Percentiles rank a stretch among this genome's conserved stretches.
Evolutionary conservation across 2,329 filamentous ascomycete species (phyloP).

Genomic region (Botrytis fragariae): DNA sequence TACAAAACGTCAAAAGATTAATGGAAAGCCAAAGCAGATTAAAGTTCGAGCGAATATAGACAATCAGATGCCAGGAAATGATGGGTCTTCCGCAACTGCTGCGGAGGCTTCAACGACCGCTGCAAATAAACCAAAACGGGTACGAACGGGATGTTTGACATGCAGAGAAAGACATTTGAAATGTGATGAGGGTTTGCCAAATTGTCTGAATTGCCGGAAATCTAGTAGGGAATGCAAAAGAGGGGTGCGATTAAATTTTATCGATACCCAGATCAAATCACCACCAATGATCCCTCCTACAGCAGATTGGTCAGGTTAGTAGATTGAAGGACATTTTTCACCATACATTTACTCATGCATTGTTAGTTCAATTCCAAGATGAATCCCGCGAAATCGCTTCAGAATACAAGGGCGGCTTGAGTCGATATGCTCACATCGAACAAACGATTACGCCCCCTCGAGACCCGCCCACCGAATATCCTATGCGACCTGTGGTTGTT

Average conservation of each 20-base stretch:
- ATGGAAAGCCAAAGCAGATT: constrained; percentile 21
- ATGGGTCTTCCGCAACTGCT: constrained; percentile 23
- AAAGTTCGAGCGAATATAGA: constrained; percentile 26
- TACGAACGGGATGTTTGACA: constrained; percentile 86
- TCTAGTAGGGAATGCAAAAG: constrained; percentile 82
- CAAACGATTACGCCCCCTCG: constrained; percentile 39
- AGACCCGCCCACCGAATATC: constrained; percentile 32
- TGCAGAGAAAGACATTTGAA: constrained; percentile 88
- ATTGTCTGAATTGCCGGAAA: constrained; percentile 79
- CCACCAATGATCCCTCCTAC: constrained; percentile 62
- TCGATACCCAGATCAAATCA: constrained; percentile 71
- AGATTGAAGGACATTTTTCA: not conserved
- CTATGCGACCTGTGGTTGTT: constrained; percentile 26
- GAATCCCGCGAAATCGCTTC: constrained; percentile 88
- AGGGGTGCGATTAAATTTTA: constrained; percentile 85
- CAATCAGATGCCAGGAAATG: constrained; percentile 34
- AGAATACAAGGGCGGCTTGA: constrained; percentile 78
- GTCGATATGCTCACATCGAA: constrained; percentile 63
- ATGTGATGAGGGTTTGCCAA: constrained; percentile 56
- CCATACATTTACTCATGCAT: constrained; percentile 5
- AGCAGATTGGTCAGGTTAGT: constrained; percentile 61
- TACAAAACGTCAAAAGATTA: constrained; percentile 29
- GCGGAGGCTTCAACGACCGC: constrained; percentile 25
- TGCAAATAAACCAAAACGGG: constrained; percentile 69
- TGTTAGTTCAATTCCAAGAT: constrained; percentile 72